phyloP scores from a whole-genome alignment of 371 early-diverging fungal genomes.

The Mortierella sp. region DNA sequence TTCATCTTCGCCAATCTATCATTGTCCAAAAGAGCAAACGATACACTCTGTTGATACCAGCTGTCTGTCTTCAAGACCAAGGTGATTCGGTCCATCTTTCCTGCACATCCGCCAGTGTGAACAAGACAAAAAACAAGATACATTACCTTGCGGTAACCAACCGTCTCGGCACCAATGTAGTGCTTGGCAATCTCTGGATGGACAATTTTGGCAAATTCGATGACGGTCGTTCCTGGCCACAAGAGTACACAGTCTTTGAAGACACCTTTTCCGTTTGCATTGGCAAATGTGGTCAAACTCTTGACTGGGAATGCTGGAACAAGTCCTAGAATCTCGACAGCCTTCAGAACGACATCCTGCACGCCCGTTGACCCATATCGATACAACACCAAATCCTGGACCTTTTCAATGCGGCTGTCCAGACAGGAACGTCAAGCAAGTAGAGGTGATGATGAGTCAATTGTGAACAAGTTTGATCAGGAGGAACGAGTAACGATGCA shows the following conservation, averaged over 20 bases:
- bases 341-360: slow-evolving; percentile 69
- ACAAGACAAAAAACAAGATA: not conserved
- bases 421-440: not conserved
- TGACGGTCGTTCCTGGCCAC: slow-evolving; percentile 75
- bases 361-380: slow-evolving; percentile 85
- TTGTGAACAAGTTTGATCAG: not conserved
- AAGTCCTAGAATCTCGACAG: slow-evolving; percentile 70
- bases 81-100: too few species aligned
- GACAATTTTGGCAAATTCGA: slow-evolving; percentile 76
- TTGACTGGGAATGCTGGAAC: slow-evolving; percentile 82
- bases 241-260: slow-evolving; percentile 80
- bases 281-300: slow-evolving; percentile 73
- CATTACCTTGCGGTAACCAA: slow-evolving; percentile 73
- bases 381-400: slow-evolving; percentile 83
- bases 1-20: slow-evolving; percentile 70
- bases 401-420: slow-evolving; percentile 72
- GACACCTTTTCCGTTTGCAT: slow-evolving; percentile 60
- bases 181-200: slow-evolving; percentile 73
- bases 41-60: not conserved
- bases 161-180: slow-evolving; percentile 78
- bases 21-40: not conserved
- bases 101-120: not conserved
- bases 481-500: too few species aligned
- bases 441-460: not conserved
- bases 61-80: not conserved